These are phyloP conservation scores for Albugo laibachii DNA, from an alignment of 352 stramenopile genomes.

Conservation along the genomic window DNA sequence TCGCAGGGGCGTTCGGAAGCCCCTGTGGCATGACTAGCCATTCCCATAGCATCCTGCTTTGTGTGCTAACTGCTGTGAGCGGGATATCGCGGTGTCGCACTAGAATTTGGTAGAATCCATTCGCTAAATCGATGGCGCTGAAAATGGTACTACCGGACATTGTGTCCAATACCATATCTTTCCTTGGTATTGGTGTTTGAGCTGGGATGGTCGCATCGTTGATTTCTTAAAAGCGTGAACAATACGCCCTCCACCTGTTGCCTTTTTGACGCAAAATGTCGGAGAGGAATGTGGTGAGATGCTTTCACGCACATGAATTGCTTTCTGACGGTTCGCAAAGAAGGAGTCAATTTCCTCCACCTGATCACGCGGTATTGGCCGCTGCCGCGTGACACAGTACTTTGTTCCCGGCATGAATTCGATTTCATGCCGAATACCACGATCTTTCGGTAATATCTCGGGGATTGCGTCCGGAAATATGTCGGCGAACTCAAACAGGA, in stretches of 20 bases:
- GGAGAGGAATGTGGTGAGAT: slow-evolving; percentile 9
- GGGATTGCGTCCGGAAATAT: too few relatives aligned
- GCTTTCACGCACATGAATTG: slow-evolving; percentile 5
- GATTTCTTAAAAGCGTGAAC: slow-evolving; percentile 10
- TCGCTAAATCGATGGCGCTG: slow-evolving; percentile 9
- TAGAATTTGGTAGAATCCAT: too few relatives aligned
- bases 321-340: background rate
- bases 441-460: too few relatives aligned
- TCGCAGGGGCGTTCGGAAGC: too few relatives aligned
- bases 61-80: too few relatives aligned
- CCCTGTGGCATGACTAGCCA: too few relatives aligned
- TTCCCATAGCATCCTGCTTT: too few relatives aligned
- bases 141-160: slow-evolving; percentile 9
- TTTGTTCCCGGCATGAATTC: slow-evolving; percentile 4
- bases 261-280: slow-evolving; percentile 12
- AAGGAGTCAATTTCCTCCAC: slow-evolving; percentile 6
- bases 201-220: background rate
- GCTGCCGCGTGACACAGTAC: slow-evolving; percentile 2
- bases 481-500: too few relatives aligned
- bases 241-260: slow-evolving; percentile 11
- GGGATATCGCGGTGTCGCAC: too few relatives aligned
- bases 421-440: slow-evolving; percentile 5
- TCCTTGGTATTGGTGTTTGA: slow-evolving; percentile 6
- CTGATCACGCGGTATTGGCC: slow-evolving; percentile 8
- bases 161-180: slow-evolving; percentile 10